Conservation (phyloP, 441 rosid species). For the Populus hybrid region DNA sequence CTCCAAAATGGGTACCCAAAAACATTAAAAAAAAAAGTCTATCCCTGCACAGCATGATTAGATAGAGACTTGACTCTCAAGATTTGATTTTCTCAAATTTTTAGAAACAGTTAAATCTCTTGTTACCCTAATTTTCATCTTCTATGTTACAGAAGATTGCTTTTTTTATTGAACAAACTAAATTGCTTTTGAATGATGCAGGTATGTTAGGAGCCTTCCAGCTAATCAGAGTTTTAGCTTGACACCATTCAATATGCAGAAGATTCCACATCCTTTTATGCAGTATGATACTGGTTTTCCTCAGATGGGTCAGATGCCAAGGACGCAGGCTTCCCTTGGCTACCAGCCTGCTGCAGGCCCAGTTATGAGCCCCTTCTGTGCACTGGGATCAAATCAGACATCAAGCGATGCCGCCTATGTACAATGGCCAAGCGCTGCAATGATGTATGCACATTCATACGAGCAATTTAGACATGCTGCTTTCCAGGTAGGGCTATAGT, state of each 20-base stretch:
- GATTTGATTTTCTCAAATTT: neutral
- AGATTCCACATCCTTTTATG: constrained; percentile 60
- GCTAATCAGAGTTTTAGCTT: constrained; percentile 48
- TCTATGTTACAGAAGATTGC: neutral
- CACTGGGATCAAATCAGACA: constrained; percentile 46
- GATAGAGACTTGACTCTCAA: neutral
- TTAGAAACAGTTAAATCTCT: neutral
- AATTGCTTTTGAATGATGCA: constrained; percentile 28
- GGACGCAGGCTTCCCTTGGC: constrained; percentile 43
- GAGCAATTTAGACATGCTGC: constrained; percentile 73
- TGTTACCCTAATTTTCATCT: neutral
- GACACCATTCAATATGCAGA: constrained; percentile 60
- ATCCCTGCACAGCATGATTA: neutral
- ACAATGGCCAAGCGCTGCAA: constrained; percentile 83
- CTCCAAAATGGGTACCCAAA: neutral
- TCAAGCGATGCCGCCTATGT: constrained; percentile 54
- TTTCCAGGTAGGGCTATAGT: constrained; percentile 62
- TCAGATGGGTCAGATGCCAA: constrained; percentile 54
- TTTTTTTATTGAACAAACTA: neutral
- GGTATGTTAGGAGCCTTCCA: constrained; percentile 82
- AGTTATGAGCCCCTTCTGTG: constrained; percentile 54
- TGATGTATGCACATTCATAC: constrained; percentile 90
- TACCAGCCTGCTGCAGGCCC: constrained; percentile 55
- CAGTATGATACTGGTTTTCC: constrained; percentile 57
- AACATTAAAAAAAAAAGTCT: neutral